phyloP scores from a whole-genome alignment of 78 protist species.

The Tieghemostelium lacteum region DNA sequence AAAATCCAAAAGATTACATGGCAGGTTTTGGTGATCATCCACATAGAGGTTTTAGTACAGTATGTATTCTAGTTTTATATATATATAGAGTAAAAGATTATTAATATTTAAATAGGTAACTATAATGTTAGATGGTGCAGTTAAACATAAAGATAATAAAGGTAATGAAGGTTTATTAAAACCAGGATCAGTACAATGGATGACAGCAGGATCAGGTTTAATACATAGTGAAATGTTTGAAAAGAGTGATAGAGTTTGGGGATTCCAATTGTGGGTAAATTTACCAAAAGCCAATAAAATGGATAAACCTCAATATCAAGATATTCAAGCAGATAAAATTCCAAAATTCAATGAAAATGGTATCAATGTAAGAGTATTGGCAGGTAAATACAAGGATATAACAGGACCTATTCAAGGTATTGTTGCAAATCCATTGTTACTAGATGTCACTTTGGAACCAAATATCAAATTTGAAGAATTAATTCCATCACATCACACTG shows the following conservation, averaged over 20 bases:
- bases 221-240: constrained; percentile 83
- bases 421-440: constrained; percentile 19
- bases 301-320: constrained; percentile 86
- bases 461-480: neutral
- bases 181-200: constrained; percentile 84
- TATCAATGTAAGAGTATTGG: constrained; percentile 25
- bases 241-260: constrained; percentile 32
- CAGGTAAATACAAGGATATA: constrained; percentile 30
- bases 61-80: constrained; percentile 46
- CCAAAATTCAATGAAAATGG: constrained; percentile 23
- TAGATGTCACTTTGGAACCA: constrained; percentile 32
- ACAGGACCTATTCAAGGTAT: constrained; percentile 30
- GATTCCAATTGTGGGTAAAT: constrained; percentile 90
- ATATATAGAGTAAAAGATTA: neutral
- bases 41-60: constrained; percentile 92
- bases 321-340: constrained; percentile 5
- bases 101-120: neutral
- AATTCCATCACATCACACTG: constrained; percentile 37
- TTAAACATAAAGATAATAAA: constrained; percentile 76
- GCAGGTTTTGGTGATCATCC: constrained; percentile 90
- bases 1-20: constrained; percentile 31
- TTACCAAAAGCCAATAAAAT: constrained; percentile 82
- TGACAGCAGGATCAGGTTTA: constrained; percentile 90
- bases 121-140: constrained; percentile 49
- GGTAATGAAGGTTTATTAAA: constrained; percentile 74